Evolutionary conservation across 2,329 filamentous ascomycete species (phyloP).

Genomic region (Fusarium decemcellulare): DNA sequence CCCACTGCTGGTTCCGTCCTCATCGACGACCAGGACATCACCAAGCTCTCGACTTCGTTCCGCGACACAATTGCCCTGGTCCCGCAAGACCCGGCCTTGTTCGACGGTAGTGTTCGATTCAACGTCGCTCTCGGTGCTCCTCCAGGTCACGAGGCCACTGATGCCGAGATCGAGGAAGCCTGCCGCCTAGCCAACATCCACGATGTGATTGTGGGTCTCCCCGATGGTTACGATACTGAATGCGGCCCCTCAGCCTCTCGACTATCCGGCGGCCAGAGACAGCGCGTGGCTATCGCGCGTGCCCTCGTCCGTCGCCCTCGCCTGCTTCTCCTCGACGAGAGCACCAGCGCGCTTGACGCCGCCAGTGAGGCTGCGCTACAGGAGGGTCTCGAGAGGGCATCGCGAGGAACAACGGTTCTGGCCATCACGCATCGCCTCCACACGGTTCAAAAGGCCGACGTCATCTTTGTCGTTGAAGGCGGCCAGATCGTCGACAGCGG

Average conservation of each 20-base stretch:
- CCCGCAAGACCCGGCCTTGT: constrained; percentile 69
- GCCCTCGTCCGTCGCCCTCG: constrained; percentile 80
- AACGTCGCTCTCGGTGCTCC: constrained; percentile 69
- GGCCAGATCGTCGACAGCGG: constrained; percentile 66
- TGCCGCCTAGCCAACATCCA: constrained; percentile 79
- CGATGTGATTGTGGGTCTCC: constrained; percentile 74
- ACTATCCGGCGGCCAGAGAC: constrained; percentile 83
- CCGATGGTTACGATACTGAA: constrained; percentile 76
- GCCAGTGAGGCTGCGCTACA: constrained; percentile 77
- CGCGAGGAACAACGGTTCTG: constrained; percentile 67
- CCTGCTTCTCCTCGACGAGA: constrained; percentile 84
- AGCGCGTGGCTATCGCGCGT: constrained; percentile 83
- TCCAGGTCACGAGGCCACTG: constrained; percentile 67
- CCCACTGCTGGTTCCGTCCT: constrained; percentile 56
- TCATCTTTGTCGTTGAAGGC: constrained; percentile 69
- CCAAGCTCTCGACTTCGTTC: constrained; percentile 57
- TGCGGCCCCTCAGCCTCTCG: constrained; percentile 80
- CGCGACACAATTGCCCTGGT: constrained; percentile 69
- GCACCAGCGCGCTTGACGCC: constrained; percentile 82
- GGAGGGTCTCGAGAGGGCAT: constrained; percentile 73
- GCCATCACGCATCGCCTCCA: constrained; percentile 71
- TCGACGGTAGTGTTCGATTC: constrained; percentile 69
- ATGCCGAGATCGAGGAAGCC: constrained; percentile 75
- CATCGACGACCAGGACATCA: constrained; percentile 62
- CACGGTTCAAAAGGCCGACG: constrained; percentile 68